Base-by-base conservation (phyloP, 1,284 basidiomycete species). In the Tetrapyrgos nigripes region DNA sequence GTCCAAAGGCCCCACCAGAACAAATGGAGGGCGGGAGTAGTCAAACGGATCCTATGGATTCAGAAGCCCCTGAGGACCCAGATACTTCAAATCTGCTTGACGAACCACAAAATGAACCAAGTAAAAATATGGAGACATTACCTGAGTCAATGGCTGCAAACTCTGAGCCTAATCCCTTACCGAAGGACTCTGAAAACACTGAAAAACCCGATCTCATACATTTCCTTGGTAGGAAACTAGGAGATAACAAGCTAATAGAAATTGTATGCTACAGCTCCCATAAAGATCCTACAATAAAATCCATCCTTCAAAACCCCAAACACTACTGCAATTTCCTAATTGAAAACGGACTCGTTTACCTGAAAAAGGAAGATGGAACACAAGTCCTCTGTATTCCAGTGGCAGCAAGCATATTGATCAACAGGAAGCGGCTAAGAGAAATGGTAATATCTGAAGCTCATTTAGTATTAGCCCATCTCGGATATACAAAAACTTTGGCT, bases 391-490 rank as follows among this genome's bases (percentile, higher is more conserved):
- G 66, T 50, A 55, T 67, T 13, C 66, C n/a, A n/a, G n/a, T n/a
- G n/a, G n/a, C 66, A 5, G 45, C 59, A 5, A 46, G 37, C 21
- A 17, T 66, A 19, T 45, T 23, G 1, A 31, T 60, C 3, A 60
- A 62, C 8, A 52, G 49, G 26, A 58, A 68, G 4, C 54, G 46
- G 14, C 19, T 68, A 9, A 54, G 65, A 8, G 70, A 74, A 54
- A 61, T 70, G 23, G 23, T 73, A 0, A 73, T 73, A 13, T 57
- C 60, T 1, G 68, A 71, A 26, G 70, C 69, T 2, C 72, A 74
- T 53, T 67, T 68, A 0, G 52, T 73, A 0, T 60, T 75, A 0
- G 71, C 68, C 1, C 73, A 75, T 50, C 57, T 74, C 5, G 69
- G 72, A 0, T n/a, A 51, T 9, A 51, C 52, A 11, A 75, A 72